Percentiles rank a stretch among this genome's conserved stretches.
phyloP scores from a whole-genome alignment of 2,329 filamentous ascomycete species.

The Epicoccum nigrum region DNA sequence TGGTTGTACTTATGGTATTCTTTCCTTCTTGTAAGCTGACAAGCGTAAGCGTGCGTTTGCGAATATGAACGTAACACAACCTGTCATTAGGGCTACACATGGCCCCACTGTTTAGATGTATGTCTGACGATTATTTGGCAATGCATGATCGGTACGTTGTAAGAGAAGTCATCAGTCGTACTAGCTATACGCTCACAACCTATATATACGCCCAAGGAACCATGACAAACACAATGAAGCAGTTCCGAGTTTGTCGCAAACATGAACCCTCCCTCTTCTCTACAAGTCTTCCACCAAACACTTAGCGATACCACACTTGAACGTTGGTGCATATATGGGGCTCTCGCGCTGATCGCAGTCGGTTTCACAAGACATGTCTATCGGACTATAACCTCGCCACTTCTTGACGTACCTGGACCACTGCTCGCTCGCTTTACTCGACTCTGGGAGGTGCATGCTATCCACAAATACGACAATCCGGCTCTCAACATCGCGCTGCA shows the following conservation, averaged over 20 bases:
- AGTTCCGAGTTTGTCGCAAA: neutral
- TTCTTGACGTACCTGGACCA: slow-evolving; percentile 53
- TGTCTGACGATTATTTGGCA: too few relatives aligned
- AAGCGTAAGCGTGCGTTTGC: too few relatives aligned
- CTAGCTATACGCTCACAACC: too few relatives aligned
- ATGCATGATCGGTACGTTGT: too few relatives aligned
- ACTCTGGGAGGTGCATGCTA: slow-evolving; percentile 52
- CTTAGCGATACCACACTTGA: neutral
- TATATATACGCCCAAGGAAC: neutral
- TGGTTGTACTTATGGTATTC: too few relatives aligned
- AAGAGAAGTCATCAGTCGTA: too few relatives aligned
- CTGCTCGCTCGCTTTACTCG: slow-evolving; percentile 53
- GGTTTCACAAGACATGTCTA: neutral
- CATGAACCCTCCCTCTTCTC: neutral
- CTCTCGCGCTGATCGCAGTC: neutral
- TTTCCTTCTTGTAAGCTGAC: too few relatives aligned
- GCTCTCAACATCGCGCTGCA: slow-evolving; percentile 50
- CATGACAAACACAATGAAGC: neutral
- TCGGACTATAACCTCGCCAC: slow-evolving; percentile 29
- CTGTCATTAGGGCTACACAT: too few relatives aligned
- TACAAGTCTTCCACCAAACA: neutral
- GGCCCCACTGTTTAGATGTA: too few relatives aligned
- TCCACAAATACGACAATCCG: slow-evolving; percentile 48
- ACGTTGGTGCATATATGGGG: neutral
- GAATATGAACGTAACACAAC: too few relatives aligned